Conservation (phyloP, 352 stramenopile genomes). For the Pythium plurisporium region DNA sequence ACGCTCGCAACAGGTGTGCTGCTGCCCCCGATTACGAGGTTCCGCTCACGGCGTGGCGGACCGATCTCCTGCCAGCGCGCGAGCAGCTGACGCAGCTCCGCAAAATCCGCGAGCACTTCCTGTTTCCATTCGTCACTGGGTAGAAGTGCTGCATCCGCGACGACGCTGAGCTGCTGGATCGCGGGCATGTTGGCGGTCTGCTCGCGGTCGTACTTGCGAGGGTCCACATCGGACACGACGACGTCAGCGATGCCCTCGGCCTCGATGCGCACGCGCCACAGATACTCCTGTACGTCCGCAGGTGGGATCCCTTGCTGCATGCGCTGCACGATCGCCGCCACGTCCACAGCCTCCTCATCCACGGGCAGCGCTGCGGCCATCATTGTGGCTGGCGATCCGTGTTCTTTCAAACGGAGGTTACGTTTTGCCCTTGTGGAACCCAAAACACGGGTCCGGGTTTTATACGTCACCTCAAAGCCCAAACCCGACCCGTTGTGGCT, state of each 20-base stretch:
- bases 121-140: conserved; percentile 46
- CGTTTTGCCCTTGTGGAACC: not conserved
- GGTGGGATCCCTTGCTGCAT: conserved; percentile 66
- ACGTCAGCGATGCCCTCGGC: conserved; percentile 74
- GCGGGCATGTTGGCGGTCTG: conserved; percentile 74
- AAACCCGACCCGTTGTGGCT: conserved; percentile 2
- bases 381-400: conserved; percentile 30
- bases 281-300: conserved; percentile 77
- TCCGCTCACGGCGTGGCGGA: conserved; percentile 24
- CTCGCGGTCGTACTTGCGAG: conserved; percentile 53
- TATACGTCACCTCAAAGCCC: no score
- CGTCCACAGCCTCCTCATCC: conserved; percentile 50
- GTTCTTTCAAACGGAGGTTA: not conserved
- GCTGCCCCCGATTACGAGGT: not conserved
- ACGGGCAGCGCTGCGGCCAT: conserved; percentile 69
- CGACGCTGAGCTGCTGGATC: conserved; percentile 38
- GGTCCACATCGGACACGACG: conserved; percentile 64
- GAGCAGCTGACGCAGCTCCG: conserved; percentile 70
- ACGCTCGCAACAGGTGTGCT: conserved; percentile 12
- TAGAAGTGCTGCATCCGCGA: conserved; percentile 26
- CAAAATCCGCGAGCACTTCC: conserved; percentile 70
- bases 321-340: conserved; percentile 49
- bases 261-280: conserved; percentile 80
- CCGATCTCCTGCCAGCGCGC: conserved; percentile 65
- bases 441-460: no score